Percentiles rank a stretch among this genome's conserved stretches.
Conservation (phyloP, 352 stramenopile species). For the Pythium rishiriense region DNA sequence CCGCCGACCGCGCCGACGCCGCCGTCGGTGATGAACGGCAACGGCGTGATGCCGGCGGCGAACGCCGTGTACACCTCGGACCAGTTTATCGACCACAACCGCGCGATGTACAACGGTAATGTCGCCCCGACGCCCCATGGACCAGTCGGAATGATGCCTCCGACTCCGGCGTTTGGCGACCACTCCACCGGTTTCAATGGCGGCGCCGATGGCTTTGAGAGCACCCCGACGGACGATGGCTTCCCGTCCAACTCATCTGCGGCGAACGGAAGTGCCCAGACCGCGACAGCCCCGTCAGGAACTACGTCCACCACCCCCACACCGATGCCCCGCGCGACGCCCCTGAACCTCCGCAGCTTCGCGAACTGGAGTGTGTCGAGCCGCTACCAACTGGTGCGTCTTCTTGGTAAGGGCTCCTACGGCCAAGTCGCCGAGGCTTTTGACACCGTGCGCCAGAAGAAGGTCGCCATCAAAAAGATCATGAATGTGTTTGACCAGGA, state of each 20-base stretch:
- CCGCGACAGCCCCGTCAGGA: slow-evolving; percentile 30
- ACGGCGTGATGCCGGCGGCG: slow-evolving; percentile 11
- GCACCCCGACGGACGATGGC: slow-evolving; percentile 50
- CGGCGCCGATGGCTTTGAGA: slow-evolving; percentile 68
- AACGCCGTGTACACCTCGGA: slow-evolving; percentile 53
- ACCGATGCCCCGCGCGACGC: slow-evolving; percentile 56
- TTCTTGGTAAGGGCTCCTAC: slow-evolving; percentile 86
- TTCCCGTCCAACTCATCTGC: slow-evolving; percentile 44
- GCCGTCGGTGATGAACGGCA: slow-evolving; percentile 13
- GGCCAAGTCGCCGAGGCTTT: slow-evolving; percentile 84
- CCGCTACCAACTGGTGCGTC: slow-evolving; percentile 76
- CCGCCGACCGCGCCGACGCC: slow-evolving; percentile 16
- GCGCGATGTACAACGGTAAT: slow-evolving; percentile 68
- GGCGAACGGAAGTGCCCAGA: slow-evolving; percentile 29
- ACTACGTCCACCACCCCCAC: slow-evolving; percentile 56
- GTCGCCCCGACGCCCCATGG: slow-evolving; percentile 80
- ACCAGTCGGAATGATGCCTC: slow-evolving; percentile 74
- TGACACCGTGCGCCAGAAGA: slow-evolving; percentile 75
- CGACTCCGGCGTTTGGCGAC: slow-evolving; percentile 79
- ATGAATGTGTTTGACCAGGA: slow-evolving; percentile 89
- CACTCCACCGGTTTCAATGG: slow-evolving; percentile 57
- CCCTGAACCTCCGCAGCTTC: slow-evolving; percentile 82
- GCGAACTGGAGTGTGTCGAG: slow-evolving; percentile 81
- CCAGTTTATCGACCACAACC: slow-evolving; percentile 77
- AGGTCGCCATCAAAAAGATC: slow-evolving; percentile 90